A percentile compares a stretch with the other conserved stretches of the same genome.
These are phyloP conservation scores for Orychophragmus violaceus DNA, from an alignment of 345 rosid genomes.

Conservation along the genomic window DNA sequence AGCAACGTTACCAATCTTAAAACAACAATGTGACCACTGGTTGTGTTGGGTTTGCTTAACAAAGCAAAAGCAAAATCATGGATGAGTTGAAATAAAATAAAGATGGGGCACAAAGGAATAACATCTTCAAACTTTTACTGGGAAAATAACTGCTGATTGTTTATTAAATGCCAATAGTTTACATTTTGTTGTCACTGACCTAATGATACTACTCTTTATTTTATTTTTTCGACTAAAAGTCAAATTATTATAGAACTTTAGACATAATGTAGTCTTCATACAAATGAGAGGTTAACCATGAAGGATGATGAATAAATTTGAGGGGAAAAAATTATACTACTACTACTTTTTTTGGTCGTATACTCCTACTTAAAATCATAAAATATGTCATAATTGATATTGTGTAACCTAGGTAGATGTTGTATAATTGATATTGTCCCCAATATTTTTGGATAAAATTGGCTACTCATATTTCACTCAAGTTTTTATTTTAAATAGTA, in stretches of 20 bases:
- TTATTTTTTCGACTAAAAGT: no score
- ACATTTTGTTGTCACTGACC: not conserved
- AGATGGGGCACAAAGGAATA: not conserved
- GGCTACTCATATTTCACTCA: no score
- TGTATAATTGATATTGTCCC: no score
- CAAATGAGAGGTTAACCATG: not conserved
- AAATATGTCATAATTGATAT: not conserved
- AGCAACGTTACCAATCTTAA: not conserved
- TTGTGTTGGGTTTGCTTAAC: not conserved
- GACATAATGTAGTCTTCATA: not conserved
- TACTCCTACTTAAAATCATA: not conserved
- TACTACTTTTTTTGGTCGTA: no score
- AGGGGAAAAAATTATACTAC: no score
- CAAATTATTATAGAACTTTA: not conserved
- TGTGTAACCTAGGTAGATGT: no score
- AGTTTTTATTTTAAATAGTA: no score
- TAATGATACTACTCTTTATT: not conserved
- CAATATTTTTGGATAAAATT: no score
- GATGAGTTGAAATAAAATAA: not conserved
- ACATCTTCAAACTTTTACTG: not conserved
- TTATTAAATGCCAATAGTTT: not conserved
- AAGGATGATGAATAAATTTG: no score
- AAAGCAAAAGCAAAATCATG: not conserved
- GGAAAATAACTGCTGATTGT: not conserved
- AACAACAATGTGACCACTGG: conserved; percentile 1